Conservation (phyloP, 495 filamentous ascomycete species). For the Penicillium canariense region DNA sequence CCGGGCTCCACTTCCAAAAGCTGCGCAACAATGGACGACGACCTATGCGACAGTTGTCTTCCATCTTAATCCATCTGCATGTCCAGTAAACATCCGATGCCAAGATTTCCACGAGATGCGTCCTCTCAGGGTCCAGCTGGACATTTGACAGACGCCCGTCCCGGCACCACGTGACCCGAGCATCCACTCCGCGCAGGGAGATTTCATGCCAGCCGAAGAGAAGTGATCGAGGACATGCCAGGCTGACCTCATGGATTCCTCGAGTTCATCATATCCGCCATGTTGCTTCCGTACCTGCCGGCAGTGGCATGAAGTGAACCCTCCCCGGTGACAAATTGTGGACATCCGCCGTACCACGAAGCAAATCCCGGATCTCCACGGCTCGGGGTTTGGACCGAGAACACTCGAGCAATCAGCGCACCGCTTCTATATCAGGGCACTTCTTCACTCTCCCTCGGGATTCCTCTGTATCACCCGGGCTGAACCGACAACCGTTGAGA, state of each 20-base stretch:
- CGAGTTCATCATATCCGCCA: not conserved
- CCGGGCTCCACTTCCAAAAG: conserved; percentile 3
- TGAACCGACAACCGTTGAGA: not conserved
- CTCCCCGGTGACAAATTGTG: conserved; percentile 16
- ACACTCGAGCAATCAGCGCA: conserved; percentile 26
- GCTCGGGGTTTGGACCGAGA: conserved; percentile 27
- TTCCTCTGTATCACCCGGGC: not conserved
- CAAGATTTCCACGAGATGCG: not conserved
- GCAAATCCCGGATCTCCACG: conserved; percentile 34
- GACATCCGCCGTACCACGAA: conserved; percentile 12
- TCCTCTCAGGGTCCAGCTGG: not conserved
- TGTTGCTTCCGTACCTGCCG: conserved; percentile 4
- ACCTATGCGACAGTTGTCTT: not conserved
- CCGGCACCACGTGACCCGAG: conserved; percentile 1
- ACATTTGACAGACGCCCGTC: not conserved
- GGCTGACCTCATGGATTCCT: conserved; percentile 1
- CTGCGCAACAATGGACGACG: not conserved
- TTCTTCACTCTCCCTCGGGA: conserved; percentile 3
- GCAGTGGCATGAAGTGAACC: not conserved
- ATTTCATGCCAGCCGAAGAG: not conserved
- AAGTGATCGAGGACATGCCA: not conserved
- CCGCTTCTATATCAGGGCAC: conserved; percentile 27
- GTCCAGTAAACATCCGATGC: not conserved
- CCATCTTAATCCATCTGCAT: not conserved
- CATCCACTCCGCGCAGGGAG: not conserved